Evolutionary conservation across 352 stramenopile species (phyloP).

Genomic region (Phytophthora uliginosa): DNA sequence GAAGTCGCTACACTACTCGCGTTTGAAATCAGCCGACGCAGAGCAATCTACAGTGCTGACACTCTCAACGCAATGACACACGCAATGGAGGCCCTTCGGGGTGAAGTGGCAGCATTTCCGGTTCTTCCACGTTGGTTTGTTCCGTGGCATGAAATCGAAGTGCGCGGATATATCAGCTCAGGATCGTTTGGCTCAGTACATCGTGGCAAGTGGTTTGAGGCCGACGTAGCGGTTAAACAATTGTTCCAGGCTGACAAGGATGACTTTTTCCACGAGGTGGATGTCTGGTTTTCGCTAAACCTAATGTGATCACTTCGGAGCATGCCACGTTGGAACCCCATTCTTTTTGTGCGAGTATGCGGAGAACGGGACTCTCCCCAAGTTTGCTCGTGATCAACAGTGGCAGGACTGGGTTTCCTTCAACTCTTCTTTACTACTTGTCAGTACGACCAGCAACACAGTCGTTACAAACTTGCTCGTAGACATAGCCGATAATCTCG

Average conservation of each 20-base stretch:
- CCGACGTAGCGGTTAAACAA: not conserved
- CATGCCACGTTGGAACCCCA: not conserved
- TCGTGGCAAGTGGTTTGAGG: slow-evolving; percentile 1
- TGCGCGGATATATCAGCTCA: not conserved
- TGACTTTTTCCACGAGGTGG: not conserved
- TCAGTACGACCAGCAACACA: too few relatives aligned
- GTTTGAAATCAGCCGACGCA: not conserved
- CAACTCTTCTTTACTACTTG: too few relatives aligned
- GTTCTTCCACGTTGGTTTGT: not conserved
- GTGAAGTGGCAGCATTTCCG: not conserved
- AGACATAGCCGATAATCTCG: not conserved
- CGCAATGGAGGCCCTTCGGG: not conserved
- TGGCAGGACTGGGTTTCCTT: not conserved
- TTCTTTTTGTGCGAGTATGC: slow-evolving; percentile 1
- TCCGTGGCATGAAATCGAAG: not conserved
- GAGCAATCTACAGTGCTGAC: not conserved
- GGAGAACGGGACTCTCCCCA: not conserved
- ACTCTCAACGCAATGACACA: not conserved
- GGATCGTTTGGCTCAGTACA: not conserved
- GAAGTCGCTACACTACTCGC: not conserved
- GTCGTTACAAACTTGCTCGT: not conserved
- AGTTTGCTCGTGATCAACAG: not conserved
- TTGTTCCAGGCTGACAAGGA: slow-evolving; percentile 1
- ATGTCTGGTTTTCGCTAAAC: slow-evolving; percentile 1
- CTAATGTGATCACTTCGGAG: not conserved